Evolutionary conservation across 805 yeast genomes (phyloP).

Genomic region (Yamadazyma philogaea): DNA sequence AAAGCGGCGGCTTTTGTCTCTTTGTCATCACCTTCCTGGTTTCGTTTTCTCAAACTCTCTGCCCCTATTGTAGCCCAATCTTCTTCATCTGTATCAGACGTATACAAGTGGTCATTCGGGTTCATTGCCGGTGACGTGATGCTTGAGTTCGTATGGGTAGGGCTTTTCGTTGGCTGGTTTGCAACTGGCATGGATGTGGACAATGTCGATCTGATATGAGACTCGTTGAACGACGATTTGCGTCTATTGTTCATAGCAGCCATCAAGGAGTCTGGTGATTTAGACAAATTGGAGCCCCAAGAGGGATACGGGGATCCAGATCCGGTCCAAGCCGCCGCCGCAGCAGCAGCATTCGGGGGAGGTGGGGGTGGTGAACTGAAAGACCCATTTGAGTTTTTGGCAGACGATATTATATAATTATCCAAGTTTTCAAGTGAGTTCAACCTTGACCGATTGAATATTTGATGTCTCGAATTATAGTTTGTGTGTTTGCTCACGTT

Average conservation of each 20-base stretch:
- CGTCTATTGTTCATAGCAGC: slow-evolving; percentile 20
- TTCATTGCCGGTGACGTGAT: slow-evolving; percentile 3
- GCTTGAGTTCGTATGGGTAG: slow-evolving; percentile 1
- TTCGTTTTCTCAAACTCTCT: slow-evolving; percentile 48
- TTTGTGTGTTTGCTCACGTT: slow-evolving; percentile 13
- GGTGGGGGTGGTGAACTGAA: slow-evolving; percentile 35
- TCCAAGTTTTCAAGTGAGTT: slow-evolving; percentile 43
- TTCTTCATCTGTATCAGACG: slow-evolving; percentile 90
- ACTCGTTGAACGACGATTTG: slow-evolving; percentile 42
- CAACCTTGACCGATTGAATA: slow-evolving; percentile 38
- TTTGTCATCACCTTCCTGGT: slow-evolving; percentile 31
- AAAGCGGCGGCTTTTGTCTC: slow-evolving; percentile 50
- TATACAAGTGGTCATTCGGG: slow-evolving; percentile 39
- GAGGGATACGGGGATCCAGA: slow-evolving; percentile 14
- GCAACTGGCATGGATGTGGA: slow-evolving; percentile 17
- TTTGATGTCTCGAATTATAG: slow-evolving; percentile 25
- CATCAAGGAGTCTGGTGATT: slow-evolving; percentile 12
- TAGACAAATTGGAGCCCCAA: slow-evolving; percentile 19
- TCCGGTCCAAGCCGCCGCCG: slow-evolving; percentile 1
- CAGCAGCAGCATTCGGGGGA: slow-evolving; percentile 17
- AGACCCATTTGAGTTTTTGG: slow-evolving; percentile 32
- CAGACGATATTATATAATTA: slow-evolving; percentile 40
- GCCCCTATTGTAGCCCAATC: slow-evolving; percentile 95
- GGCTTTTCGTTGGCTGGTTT: neutral
- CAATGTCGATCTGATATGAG: slow-evolving; percentile 30